Percentiles rank a stretch among this genome's conserved stretches.
These are phyloP conservation scores for Erodium texanum DNA, from an alignment of 441 rosid genomes.

Conservation along the genomic window DNA sequence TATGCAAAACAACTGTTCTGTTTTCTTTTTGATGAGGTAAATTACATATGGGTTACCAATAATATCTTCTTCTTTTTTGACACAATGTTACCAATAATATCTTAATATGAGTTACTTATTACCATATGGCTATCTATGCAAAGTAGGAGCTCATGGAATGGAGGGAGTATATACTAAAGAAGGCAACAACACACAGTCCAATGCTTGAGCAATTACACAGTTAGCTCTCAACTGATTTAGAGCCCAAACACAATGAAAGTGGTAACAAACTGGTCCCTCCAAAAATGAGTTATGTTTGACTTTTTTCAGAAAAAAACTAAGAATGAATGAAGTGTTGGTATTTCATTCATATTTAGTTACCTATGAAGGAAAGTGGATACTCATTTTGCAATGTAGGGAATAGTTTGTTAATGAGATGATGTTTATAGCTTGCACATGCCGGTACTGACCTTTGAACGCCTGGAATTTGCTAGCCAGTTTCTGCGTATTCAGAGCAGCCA, in stretches of 20 bases:
- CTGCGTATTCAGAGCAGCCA: conserved; percentile 58
- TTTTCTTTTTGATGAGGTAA: background rate
- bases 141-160: background rate
- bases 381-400: background rate
- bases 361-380: background rate
- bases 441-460: conserved; percentile 45
- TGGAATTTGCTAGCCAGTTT: conserved; percentile 63
- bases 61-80: too few species aligned
- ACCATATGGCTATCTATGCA: background rate
- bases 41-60: background rate
- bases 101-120: background rate
- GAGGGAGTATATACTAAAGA: background rate
- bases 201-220: background rate
- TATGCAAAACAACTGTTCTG: too few species aligned
- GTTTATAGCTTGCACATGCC: too few species aligned
- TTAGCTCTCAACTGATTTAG: background rate
- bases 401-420: background rate
- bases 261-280: background rate
- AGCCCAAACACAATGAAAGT: background rate
- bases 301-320: background rate
- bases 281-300: background rate
- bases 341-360: background rate
- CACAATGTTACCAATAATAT: background rate
- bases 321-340: background rate
- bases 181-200: background rate